Conservation (phyloP, 129 eudicot species). For the Centella asiatica region DNA sequence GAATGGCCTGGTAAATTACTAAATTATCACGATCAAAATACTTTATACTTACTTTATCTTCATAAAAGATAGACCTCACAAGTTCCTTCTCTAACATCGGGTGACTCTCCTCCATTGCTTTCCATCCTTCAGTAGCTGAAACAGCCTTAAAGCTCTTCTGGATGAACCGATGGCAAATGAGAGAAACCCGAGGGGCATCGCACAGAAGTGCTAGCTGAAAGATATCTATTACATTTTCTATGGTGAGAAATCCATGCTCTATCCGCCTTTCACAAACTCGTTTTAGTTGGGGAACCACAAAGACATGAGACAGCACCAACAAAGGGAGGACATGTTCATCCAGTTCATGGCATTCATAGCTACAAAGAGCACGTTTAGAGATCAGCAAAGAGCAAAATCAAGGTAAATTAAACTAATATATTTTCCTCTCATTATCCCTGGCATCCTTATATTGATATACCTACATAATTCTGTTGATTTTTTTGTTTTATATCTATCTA, state of each 20-base stretch:
- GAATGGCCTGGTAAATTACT: background rate
- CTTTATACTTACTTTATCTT: slow-evolving; percentile 44
- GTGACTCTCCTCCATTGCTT: slow-evolving; percentile 74
- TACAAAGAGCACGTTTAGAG: slow-evolving; percentile 17
- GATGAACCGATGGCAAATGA: slow-evolving; percentile 68
- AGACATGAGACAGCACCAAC: slow-evolving; percentile 76
- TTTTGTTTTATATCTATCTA: no score
- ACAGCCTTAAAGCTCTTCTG: slow-evolving; percentile 52
- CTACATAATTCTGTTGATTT: no score
- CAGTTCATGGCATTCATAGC: slow-evolving; percentile 71
- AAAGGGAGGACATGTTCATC: slow-evolving; percentile 53
- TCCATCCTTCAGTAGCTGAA: slow-evolving; percentile 70
- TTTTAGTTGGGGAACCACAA: slow-evolving; percentile 58
- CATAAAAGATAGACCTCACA: slow-evolving; percentile 30
- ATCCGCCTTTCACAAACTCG: slow-evolving; percentile 54
- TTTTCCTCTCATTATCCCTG: background rate
- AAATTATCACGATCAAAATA: background rate
- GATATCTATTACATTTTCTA: slow-evolving; percentile 59
- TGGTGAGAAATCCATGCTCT: slow-evolving; percentile 43
- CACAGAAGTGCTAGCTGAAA: slow-evolving; percentile 88
- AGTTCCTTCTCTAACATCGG: slow-evolving; percentile 70
- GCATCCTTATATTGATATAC: background rate
- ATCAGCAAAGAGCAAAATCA: slow-evolving; percentile 4
- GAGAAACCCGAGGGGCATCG: slow-evolving; percentile 82
- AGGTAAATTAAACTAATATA: background rate